phyloP scores from a whole-genome alignment of 2,329 filamentous ascomycete genomes.

The Fusarium floridanum region DNA sequence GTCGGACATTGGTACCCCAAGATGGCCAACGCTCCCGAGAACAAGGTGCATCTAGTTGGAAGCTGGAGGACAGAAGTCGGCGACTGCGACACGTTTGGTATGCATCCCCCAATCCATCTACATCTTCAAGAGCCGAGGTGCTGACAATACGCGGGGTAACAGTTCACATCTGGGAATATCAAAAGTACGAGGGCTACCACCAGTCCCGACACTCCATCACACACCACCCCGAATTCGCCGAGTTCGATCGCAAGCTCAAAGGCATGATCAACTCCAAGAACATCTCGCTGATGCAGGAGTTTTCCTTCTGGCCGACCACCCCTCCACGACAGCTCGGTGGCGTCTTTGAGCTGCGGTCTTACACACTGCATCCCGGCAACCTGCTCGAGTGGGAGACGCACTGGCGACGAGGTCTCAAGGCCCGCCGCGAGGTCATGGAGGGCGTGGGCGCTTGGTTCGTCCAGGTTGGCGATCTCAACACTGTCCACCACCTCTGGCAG shows the following conservation, averaged over 20 bases:
- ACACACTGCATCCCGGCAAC: slow-evolving; percentile 95
- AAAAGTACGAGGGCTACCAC: slow-evolving; percentile 96
- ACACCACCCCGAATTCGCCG: slow-evolving; percentile 83
- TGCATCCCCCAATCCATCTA: slow-evolving; percentile 44
- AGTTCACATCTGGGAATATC: slow-evolving; percentile 99
- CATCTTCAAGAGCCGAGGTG: not conserved
- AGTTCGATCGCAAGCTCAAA: slow-evolving; percentile 88
- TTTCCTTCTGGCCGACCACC: slow-evolving; percentile 98
- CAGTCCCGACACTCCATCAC: slow-evolving; percentile 89
- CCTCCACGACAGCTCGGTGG: slow-evolving; percentile 90
- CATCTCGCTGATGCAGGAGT: slow-evolving; percentile 97
- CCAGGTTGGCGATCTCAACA: slow-evolving; percentile 97
- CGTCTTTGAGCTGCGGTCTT: slow-evolving; percentile 95
- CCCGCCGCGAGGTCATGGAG: slow-evolving; percentile 96
- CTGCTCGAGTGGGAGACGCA: slow-evolving; percentile 98
- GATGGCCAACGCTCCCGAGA: slow-evolving; percentile 86
- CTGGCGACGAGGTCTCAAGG: slow-evolving; percentile 92
- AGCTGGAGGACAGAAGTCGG: slow-evolving; percentile 99
- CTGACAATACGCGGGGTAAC: slow-evolving; percentile 30
- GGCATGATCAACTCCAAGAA: slow-evolving; percentile 86
- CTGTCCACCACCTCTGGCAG: slow-evolving; percentile 98
- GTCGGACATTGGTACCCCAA: slow-evolving; percentile 93
- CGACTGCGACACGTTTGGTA: slow-evolving; percentile 96
- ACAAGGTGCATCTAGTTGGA: slow-evolving; percentile 95
- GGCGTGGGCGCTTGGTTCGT: slow-evolving; percentile 99